Conservation (phyloP, 139 green algal genomes). For the Pleodorina starrii region DNA sequence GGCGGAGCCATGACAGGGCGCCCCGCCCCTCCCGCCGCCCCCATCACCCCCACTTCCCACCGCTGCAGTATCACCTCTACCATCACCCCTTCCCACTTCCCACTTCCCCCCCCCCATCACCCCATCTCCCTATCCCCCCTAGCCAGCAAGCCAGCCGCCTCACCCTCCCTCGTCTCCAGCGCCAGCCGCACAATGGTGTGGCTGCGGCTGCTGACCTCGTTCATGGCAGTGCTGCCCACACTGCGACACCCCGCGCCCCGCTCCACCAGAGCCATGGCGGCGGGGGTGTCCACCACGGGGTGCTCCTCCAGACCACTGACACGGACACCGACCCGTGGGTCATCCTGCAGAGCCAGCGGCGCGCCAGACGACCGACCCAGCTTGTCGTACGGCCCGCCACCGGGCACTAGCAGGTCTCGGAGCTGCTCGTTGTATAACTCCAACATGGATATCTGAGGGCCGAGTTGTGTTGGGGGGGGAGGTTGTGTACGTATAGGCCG, state of each 20-base stretch:
- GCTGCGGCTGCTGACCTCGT: slow-evolving; percentile 60
- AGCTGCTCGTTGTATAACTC: slow-evolving; percentile 85
- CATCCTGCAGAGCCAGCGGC: slow-evolving; percentile 19
- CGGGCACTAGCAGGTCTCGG: slow-evolving; percentile 56
- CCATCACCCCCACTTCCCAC: too few relatives aligned
- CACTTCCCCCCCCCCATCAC: too few relatives aligned
- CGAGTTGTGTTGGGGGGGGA: too few relatives aligned
- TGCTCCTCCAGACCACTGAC: slow-evolving; percentile 22
- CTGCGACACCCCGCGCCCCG: slow-evolving; percentile 2
- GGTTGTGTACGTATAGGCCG: too few relatives aligned
- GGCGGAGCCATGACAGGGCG: too few relatives aligned
- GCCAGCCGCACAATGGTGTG: slow-evolving; percentile 69
- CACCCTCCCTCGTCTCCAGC: slow-evolving; percentile 38
- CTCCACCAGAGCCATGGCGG: slow-evolving; percentile 44
- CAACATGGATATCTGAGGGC: slow-evolving; percentile 72
- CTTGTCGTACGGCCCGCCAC: not conserved
- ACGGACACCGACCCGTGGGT: slow-evolving; percentile 25
- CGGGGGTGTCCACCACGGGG: not conserved
- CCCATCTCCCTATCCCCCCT: too few relatives aligned
- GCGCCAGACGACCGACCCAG: not conserved
- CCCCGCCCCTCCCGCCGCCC: too few relatives aligned
- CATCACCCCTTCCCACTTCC: too few relatives aligned
- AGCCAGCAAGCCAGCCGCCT: not conserved
- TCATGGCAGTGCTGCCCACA: slow-evolving; percentile 57
- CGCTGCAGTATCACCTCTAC: too few relatives aligned